Conservation (phyloP, 2,329 filamentous ascomycete genomes). For the Pseudopithomyces chartarum region DNA sequence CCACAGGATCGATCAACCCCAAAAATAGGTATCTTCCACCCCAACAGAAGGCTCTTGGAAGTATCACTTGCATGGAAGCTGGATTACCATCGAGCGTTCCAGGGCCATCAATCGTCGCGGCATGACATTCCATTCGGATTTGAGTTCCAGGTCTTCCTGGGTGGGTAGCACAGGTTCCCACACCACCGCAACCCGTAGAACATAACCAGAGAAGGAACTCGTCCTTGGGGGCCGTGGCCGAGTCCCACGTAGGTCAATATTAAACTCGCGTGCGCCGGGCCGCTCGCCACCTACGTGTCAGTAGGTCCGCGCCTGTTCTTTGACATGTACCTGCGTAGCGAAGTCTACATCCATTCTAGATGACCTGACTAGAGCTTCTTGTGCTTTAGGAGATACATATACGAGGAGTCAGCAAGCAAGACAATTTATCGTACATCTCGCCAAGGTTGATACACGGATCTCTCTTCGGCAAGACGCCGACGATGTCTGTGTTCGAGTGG, state of each 20-base stretch:
- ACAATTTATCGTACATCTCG: constrained; percentile 9
- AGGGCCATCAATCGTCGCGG: too few relatives aligned
- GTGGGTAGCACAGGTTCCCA: not conserved
- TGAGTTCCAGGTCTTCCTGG: not conserved
- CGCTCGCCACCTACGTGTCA: constrained; percentile 1
- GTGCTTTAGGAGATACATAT: constrained; percentile 4
- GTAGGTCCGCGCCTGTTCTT: not conserved
- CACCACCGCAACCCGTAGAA: not conserved
- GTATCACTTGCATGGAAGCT: not conserved
- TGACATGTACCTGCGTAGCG: not conserved
- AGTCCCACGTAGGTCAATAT: constrained; percentile 5
- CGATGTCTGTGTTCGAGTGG: too few relatives aligned
- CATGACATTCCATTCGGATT: not conserved
- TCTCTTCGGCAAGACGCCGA: not conserved
- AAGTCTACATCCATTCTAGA: not conserved
- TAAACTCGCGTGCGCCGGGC: constrained; percentile 3
- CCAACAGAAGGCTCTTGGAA: not conserved
- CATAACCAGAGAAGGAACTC: too few relatives aligned
- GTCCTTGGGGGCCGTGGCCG: not conserved
- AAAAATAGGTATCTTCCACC: constrained; percentile 28
- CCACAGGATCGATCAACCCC: constrained; percentile 12
- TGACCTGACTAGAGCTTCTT: not conserved
- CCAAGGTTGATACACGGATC: not conserved
- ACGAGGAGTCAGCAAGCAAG: constrained; percentile 3
- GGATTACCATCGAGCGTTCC: not conserved